phyloP scores from a whole-genome alignment of 208 protist genomes.

The Zelonia costaricensis region DNA sequence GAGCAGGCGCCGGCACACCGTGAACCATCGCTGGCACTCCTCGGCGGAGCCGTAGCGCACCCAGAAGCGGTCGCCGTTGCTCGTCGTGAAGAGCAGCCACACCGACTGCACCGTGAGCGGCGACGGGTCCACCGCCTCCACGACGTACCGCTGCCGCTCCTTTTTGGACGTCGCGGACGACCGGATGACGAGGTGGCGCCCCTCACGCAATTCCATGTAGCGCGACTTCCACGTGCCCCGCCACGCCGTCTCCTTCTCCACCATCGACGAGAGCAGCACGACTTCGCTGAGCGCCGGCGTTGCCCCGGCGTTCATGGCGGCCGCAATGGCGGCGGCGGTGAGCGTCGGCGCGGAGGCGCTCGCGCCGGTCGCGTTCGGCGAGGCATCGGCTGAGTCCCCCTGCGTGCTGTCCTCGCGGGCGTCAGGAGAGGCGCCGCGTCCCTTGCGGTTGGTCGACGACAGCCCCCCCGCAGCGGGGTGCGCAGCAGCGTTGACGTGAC shows the following conservation, averaged over 20 bases:
- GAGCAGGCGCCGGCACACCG: conserved; percentile 33
- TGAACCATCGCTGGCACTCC: conserved; percentile 51
- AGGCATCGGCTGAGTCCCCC: background rate
- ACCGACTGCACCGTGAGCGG: conserved; percentile 16
- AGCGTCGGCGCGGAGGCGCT: conserved; percentile 1
- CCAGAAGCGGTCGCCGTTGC: conserved; percentile 68
- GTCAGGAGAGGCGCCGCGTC: background rate
- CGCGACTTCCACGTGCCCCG: conserved; percentile 60
- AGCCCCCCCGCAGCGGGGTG: background rate
- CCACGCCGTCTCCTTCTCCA: conserved; percentile 72
- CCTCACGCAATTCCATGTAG: conserved; percentile 56
- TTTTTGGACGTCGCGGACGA: conserved; percentile 15
- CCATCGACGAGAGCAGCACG: conserved; percentile 37
- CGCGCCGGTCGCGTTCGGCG: background rate
- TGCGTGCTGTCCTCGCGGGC: background rate
- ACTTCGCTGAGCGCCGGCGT: conserved; percentile 4
- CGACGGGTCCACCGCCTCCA: conserved; percentile 51
- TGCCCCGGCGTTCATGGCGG: background rate
- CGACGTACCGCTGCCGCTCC: conserved; percentile 48
- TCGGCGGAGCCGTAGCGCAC: conserved; percentile 44
- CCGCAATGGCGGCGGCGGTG: conserved; percentile 13
- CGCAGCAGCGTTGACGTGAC: background rate
- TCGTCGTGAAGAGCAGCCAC: conserved; percentile 61
- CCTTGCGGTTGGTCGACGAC: background rate
- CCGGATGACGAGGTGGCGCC: conserved; percentile 53